Evolutionary conservation across 2,329 filamentous ascomycete genomes (phyloP), one percentile per base, ranked within the genome.

Genomic region (Trichoderma sp.): DNA sequence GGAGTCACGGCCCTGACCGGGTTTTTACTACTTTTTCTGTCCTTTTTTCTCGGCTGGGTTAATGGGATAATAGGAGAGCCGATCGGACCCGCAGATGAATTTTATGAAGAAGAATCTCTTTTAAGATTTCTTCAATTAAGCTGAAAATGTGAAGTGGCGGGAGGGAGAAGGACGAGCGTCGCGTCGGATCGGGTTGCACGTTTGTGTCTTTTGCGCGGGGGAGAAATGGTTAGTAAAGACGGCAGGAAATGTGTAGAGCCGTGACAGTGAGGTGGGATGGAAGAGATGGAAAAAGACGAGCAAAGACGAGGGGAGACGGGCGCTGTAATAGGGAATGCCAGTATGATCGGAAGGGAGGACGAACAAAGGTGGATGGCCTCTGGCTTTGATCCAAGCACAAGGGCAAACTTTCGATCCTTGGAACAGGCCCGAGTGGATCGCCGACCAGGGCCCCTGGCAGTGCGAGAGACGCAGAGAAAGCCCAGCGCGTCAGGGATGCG

Each of bases 381-480:
- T 71, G 77, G 76, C 60, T 66, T 71, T 71, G 76, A 78, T 77
- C 60, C 78, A 77, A 60, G 65, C 75, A 73, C 66, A 74, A 74
- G 71, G 71, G 71, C 71, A 74, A 65, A 67, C 62, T 41, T 68
- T 74, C 72, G 76, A 63, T 75, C 66, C 77, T 75, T 76, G 76
- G 65, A 77, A 76, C 53, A 75, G 68, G 77, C 67, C 76, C 78
- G 76, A 74, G 78, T 77, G 78, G 78, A 77, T 77, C 71, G 71
- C 41, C 75, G 76, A 76, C 77, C 76, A 71, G 76, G 78, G 75
- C 27, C 68, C 68, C 56, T 71, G 68, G 56, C 68, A 27, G 33
- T 60, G 67, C 64, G 38, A 68, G 59, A 56, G 65, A 68, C 38
- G 64, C 38, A 68, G 65, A 29, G 16, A 60, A 71, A 71, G 67